These are phyloP conservation scores for Kuraishia piskuri DNA, from an alignment of 805 yeast genomes.

Conservation along the genomic window DNA sequence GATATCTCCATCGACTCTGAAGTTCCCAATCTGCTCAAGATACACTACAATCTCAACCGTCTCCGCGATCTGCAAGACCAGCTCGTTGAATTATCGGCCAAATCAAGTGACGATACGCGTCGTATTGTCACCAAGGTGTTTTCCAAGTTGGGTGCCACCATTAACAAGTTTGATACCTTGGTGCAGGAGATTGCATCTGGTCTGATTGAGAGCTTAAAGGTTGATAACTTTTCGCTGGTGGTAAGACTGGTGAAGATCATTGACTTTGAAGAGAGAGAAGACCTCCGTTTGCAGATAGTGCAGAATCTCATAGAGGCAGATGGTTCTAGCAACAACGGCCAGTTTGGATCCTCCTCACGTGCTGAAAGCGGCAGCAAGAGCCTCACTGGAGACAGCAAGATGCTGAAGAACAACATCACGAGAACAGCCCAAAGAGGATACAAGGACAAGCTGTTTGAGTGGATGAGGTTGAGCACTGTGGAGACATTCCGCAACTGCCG, in stretches of 20 bases:
- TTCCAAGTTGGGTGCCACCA: slow-evolving; percentile 35
- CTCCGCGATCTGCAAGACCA: slow-evolving; percentile 77
- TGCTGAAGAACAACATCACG: slow-evolving; percentile 26
- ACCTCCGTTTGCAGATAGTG: slow-evolving; percentile 37
- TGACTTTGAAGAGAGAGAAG: slow-evolving; percentile 76
- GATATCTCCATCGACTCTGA: slow-evolving; percentile 33
- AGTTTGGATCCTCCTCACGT: slow-evolving; percentile 7
- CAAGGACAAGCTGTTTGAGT: slow-evolving; percentile 48
- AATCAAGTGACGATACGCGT: slow-evolving; percentile 50
- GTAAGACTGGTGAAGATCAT: slow-evolving; percentile 69
- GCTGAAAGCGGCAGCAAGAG: slow-evolving; percentile 6
- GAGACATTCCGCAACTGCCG: slow-evolving; percentile 64
- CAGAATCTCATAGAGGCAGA: slow-evolving; percentile 13
- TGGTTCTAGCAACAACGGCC: slow-evolving; percentile 6
- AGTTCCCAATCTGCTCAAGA: slow-evolving; percentile 48
- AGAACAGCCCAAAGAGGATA: slow-evolving; percentile 49
- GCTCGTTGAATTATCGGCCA: slow-evolving; percentile 42
- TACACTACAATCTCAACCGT: slow-evolving; percentile 64
- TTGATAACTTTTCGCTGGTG: slow-evolving; percentile 58
- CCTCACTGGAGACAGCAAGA: slow-evolving; percentile 6
- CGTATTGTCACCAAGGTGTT: slow-evolving; percentile 55
- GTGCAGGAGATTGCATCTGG: slow-evolving; percentile 58
- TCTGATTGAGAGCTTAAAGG: slow-evolving; percentile 64
- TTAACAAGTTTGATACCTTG: slow-evolving; percentile 55
- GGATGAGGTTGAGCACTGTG: slow-evolving; percentile 49